phyloP scores from a whole-genome alignment of 2,329 filamentous ascomycete genomes.

The Neoarthrinium moseri region DNA sequence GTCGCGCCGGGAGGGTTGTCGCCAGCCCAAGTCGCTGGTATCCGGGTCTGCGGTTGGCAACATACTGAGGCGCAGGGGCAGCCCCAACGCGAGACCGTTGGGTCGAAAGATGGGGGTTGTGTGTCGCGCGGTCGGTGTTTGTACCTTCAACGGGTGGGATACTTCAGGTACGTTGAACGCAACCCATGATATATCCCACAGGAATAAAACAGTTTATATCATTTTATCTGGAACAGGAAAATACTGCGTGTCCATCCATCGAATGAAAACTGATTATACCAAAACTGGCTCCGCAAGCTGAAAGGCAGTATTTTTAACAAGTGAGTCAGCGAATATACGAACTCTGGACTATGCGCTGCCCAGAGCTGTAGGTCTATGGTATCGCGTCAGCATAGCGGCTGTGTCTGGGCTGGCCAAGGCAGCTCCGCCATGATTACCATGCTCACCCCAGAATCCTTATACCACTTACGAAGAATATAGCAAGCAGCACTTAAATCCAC shows the following conservation, averaged over 20 bases:
- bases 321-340: no score
- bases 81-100: slow-evolving; percentile 1
- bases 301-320: no score
- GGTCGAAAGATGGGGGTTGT: neutral
- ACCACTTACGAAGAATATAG: no score
- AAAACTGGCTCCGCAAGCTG: no score
- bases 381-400: neutral
- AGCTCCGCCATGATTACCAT: no score
- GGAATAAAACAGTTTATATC: neutral
- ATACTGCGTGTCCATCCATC: neutral
- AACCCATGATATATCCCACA: neutral
- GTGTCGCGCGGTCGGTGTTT: neutral
- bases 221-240: neutral
- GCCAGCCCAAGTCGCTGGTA: neutral
- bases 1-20: neutral
- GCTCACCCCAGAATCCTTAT: no score
- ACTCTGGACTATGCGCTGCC: no score
- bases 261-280: neutral
- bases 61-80: neutral
- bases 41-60: neutral
- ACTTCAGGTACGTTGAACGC: neutral
- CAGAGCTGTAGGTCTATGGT: neutral
- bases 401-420: neutral
- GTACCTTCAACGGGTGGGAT: slow-evolving; percentile 2
- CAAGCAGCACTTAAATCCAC: no score